phyloP scores from a whole-genome alignment of 2,329 filamentous ascomycete species.

The Tolypocladium cylindrosporum region DNA sequence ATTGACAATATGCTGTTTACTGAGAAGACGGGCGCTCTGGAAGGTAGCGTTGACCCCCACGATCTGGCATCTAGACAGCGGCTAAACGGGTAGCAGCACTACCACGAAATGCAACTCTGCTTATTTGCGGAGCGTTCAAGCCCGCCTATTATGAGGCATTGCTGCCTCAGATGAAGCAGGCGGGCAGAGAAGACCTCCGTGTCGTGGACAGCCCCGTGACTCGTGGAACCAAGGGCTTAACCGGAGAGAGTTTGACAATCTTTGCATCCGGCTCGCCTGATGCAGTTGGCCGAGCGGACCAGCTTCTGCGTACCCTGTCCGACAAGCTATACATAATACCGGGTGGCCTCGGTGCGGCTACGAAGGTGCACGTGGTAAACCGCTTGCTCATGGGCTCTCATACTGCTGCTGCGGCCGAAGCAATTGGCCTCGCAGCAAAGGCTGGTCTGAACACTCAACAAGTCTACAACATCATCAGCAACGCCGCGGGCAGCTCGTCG shows the following conservation, averaged over 20 bases:
- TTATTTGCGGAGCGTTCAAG: not conserved
- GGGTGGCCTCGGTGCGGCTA: conserved; percentile 37
- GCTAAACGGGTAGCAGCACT: not conserved
- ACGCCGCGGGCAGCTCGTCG: conserved; percentile 29
- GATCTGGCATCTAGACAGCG: not conserved
- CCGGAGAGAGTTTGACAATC: not conserved
- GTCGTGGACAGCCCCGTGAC: not conserved
- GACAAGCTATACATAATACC: conserved; percentile 43
- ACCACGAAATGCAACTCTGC: not conserved
- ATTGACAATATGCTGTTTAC: conserved; percentile 21
- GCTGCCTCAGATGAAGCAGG: not conserved
- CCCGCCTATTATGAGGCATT: not conserved
- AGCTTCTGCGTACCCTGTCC: conserved; percentile 45
- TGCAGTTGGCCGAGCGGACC: conserved; percentile 24
- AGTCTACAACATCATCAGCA: conserved; percentile 18
- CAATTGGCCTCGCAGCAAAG: conserved; percentile 39
- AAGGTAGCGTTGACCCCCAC: not conserved
- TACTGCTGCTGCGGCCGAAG: conserved; percentile 39
- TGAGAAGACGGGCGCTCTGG: not conserved
- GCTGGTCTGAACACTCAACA: conserved; percentile 31
- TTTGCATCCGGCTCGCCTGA: not conserved
- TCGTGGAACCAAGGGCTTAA: not conserved
- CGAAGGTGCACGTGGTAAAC: conserved; percentile 44
- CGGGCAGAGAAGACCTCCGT: not conserved
- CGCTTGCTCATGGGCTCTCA: conserved; percentile 43